phyloP scores from a whole-genome alignment of 352 stramenopile species.

The Phytophthora capsici region DNA sequence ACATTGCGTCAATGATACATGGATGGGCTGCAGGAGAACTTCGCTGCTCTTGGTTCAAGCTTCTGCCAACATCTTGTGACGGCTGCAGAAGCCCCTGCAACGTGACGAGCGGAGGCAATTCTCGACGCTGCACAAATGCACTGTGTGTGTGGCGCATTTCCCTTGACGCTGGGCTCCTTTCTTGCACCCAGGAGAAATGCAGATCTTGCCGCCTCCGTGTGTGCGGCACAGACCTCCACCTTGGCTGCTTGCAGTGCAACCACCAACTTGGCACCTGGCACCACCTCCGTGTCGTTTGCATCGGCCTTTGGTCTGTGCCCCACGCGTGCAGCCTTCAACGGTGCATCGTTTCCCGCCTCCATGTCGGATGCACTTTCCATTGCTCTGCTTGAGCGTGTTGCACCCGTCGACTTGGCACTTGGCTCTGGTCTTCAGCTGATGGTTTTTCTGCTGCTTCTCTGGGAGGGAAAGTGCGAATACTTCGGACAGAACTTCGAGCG shows the following conservation, averaged over 20 bases:
- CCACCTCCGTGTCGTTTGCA: conserved; percentile 85
- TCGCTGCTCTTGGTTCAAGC: not conserved
- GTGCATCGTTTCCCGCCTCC: conserved; percentile 78
- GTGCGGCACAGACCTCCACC: conserved; percentile 78
- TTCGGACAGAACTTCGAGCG: not conserved
- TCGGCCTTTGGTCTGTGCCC: conserved; percentile 73
- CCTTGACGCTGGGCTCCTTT: conserved; percentile 86
- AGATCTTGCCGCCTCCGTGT: conserved; percentile 86
- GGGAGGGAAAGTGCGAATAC: not conserved
- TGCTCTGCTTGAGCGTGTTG: conserved; percentile 70
- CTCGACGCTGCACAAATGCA: conserved; percentile 62
- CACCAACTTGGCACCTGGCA: conserved; percentile 64
- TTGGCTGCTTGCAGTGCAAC: conserved; percentile 73
- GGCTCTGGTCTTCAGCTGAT: conserved; percentile 5
- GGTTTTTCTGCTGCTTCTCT: not conserved
- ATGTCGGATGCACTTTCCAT: conserved; percentile 84
- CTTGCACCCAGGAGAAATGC: conserved; percentile 80
- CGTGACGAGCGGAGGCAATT: conserved; percentile 69
- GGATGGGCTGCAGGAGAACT: not conserved
- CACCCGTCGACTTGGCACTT: conserved; percentile 67
- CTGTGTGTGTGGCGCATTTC: conserved; percentile 84
- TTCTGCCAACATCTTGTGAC: conserved; percentile 25
- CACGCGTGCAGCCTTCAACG: conserved; percentile 66
- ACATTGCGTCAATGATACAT: conserved; percentile 11
- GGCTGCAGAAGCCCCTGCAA: conserved; percentile 49